These are phyloP conservation scores for Tolypocladium tundrense DNA, from an alignment of 2,329 filamentous ascomycete genomes.

Conservation along the genomic window DNA sequence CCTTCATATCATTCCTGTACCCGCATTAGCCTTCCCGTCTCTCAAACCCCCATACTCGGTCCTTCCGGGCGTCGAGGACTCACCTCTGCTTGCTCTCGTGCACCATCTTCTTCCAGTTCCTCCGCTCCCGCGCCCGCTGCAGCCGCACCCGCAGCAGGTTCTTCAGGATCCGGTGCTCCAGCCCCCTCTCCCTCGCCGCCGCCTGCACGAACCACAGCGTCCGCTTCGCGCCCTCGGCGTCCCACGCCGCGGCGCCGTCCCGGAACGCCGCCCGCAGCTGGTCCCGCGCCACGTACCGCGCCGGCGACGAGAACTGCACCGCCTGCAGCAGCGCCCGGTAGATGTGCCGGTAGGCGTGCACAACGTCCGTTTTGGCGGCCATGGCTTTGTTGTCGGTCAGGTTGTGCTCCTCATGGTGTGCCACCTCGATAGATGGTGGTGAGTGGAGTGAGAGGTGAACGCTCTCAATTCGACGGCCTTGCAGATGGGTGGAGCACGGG, in stretches of 20 bases:
- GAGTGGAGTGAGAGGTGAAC: background rate
- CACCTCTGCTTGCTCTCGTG: slow-evolving; percentile 13
- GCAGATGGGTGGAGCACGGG: background rate
- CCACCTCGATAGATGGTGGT: background rate
- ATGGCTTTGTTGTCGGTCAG: slow-evolving; percentile 5
- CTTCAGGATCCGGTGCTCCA: slow-evolving; percentile 65
- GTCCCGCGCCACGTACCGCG: slow-evolving; percentile 51
- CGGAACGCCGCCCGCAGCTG: slow-evolving; percentile 51
- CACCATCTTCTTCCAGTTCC: slow-evolving; percentile 10
- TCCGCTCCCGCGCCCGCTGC: slow-evolving; percentile 5
- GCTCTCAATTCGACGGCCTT: no score
- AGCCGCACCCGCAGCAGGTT: slow-evolving; percentile 42
- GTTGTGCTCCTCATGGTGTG: background rate
- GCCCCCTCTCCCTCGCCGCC: slow-evolving; percentile 50
- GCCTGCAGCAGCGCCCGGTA: slow-evolving; percentile 59
- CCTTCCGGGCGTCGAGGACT: slow-evolving; percentile 2
- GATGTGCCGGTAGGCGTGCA: slow-evolving; percentile 60
- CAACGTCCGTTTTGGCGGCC: slow-evolving; percentile 29
- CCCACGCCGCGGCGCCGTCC: slow-evolving; percentile 23
- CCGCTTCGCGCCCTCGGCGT: slow-evolving; percentile 44
- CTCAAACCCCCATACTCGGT: background rate
- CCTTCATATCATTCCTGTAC: slow-evolving; percentile 8
- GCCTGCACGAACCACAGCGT: slow-evolving; percentile 62
- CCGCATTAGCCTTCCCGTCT: background rate
- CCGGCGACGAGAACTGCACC: slow-evolving; percentile 60